Evolutionary conservation across 768 basidiomycete species (phyloP).

Genomic region (Suillus weaverae): DNA sequence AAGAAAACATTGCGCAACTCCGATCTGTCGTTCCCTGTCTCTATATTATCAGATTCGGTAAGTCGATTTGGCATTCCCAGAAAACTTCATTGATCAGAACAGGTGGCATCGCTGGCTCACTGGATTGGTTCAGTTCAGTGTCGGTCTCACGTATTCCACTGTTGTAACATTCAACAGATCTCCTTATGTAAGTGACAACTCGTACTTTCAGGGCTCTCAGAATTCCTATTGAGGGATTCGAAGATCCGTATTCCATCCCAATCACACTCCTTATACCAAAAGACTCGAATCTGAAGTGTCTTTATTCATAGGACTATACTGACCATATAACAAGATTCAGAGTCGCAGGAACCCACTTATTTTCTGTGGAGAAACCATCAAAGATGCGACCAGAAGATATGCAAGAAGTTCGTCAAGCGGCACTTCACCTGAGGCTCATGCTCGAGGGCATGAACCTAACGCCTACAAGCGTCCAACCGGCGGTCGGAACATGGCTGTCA

Average conservation of each 20-base stretch:
- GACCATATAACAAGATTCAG: too few relatives aligned
- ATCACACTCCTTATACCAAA: background rate
- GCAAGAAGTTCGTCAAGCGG: slow-evolving; percentile 1
- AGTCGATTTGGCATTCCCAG: background rate
- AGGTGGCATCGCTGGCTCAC: slow-evolving; percentile 2
- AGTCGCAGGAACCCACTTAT: background rate
- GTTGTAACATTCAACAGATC: background rate
- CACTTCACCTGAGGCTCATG: background rate
- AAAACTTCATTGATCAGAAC: background rate
- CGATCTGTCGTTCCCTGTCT: background rate
- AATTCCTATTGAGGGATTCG: slow-evolving; percentile 1
- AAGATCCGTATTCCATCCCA: background rate
- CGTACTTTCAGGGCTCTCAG: background rate
- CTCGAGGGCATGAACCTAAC: background rate
- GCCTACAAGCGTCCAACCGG: background rate
- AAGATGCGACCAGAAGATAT: background rate
- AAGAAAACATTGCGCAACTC: too few relatives aligned
- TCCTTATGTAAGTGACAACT: background rate
- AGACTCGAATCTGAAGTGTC: background rate
- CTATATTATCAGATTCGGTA: background rate
- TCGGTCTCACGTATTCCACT: background rate
- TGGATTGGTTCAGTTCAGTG: background rate
- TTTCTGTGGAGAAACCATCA: background rate
- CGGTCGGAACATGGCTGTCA: slow-evolving; percentile 11
- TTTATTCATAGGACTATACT: background rate